Base-by-base conservation (phyloP, 2,329 filamentous ascomycete genomes). In the Cladosporium austrohemisphaericum region DNA sequence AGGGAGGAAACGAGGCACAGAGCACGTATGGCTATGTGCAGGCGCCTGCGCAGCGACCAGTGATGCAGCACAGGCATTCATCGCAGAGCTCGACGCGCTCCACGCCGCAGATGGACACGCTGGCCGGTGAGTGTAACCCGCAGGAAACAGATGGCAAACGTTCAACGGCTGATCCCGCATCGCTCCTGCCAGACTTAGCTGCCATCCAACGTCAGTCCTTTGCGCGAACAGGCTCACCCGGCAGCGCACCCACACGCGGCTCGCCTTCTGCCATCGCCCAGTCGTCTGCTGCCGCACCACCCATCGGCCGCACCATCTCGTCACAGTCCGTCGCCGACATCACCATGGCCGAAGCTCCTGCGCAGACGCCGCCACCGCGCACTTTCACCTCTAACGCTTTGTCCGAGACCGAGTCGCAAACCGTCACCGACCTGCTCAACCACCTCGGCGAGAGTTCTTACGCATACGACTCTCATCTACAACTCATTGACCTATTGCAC, bases 381-480 rank as follows among this genome's bases (percentile, higher is more conserved):
- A 66, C 60, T 51, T 73, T 73, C 57, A 63, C 63, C 1, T 70
- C 72, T 2, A 60, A 58, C 16, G 70, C 71, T 3, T 61, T 77
- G 7, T 70, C 72, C 14, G 65, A 69, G 20, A 61, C 62, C 19
- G 72, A 74, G 45, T 67, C 70, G 23, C 65, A 72, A 28, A 67
- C 66, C 31, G 66, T 76, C n/a, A 67, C 63, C 5, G 68, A 73
- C 31, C 62, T 76, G 25, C 68, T 71, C 29, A 66, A 64, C 19
- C 65, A 69, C 18, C 65, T 76, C 14, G 52, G 61, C 9, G 70
- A 75, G 28, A 74, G 76, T 51, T 71, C 73, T 1, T 74, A 75
- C 57, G 72, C 73, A 47, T 76, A 76, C 54, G 67, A 71, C 43
- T 71, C 71, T 41, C 72, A 77, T 57, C 68, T 72, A 29, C 65